A percentile compares a stretch with the other conserved stretches of the same genome.
These are phyloP conservation scores for Thielaviopsis punctulata DNA, from an alignment of 2,329 filamentous ascomycete species.

Conservation along the genomic window DNA sequence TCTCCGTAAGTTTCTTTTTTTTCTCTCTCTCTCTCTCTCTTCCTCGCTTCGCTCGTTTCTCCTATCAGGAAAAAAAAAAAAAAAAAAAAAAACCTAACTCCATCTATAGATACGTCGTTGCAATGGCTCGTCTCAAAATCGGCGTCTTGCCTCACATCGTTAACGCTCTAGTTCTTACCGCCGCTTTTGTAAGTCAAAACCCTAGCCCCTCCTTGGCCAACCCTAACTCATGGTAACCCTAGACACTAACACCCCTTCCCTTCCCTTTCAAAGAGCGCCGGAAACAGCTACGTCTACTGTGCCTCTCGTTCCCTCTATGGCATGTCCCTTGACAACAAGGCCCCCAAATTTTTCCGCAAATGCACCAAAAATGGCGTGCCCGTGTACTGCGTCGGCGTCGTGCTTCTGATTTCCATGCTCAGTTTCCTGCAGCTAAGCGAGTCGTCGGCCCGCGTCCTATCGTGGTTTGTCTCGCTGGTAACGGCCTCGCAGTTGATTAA, in stretches of 20 bases:
- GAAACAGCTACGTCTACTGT: slow-evolving; percentile 48
- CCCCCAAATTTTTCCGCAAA: slow-evolving; percentile 38
- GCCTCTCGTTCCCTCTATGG: slow-evolving; percentile 52
- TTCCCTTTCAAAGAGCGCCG: slow-evolving; percentile 25
- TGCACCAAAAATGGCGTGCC: slow-evolving; percentile 53
- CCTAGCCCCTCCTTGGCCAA: slow-evolving; percentile 24
- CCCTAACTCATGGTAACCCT: too few species aligned
- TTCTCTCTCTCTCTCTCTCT: background rate
- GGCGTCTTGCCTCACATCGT: slow-evolving; percentile 50
- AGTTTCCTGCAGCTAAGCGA: slow-evolving; percentile 58
- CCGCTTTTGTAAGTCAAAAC: slow-evolving; percentile 17
- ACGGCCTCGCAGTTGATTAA: slow-evolving; percentile 63
- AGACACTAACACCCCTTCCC: background rate
- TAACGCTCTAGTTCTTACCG: slow-evolving; percentile 54
- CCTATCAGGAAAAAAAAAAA: background rate
- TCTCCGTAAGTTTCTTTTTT: slow-evolving; percentile 35
- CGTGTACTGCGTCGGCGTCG: slow-evolving; percentile 51
- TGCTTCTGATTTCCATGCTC: slow-evolving; percentile 50
- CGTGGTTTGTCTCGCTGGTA: slow-evolving; percentile 52
- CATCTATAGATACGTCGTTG: slow-evolving; percentile 28
- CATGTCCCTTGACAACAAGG: slow-evolving; percentile 50
- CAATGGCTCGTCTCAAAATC: slow-evolving; percentile 50
- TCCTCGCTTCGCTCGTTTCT: background rate
- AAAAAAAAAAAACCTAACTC: background rate
- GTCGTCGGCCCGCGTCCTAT: slow-evolving; percentile 47